Evolutionary conservation across 1,284 basidiomycete genomes (phyloP), one percentile per base, ranked within the genome.

Genomic region (Anthracocystis walkeri): DNA sequence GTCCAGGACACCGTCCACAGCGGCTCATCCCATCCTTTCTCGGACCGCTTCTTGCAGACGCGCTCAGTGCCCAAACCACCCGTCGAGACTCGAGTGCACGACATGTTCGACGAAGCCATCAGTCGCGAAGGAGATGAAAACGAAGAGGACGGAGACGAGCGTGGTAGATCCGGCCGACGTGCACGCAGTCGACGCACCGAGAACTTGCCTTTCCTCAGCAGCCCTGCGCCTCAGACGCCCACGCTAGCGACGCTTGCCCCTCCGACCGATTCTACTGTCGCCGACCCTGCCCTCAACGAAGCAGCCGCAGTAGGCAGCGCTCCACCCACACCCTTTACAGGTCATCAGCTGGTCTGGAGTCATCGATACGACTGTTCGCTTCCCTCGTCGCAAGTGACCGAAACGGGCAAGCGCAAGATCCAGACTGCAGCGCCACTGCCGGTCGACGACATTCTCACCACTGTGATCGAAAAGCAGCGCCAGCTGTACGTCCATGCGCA

Each of bases 171-270:
- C 3, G 61, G 69, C 14, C 65, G 76, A 20, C 55, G 69, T 18
- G 73, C 76, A 23, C 68, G 76, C 40, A 75, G 72, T 42, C 71
- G 76, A n/a, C 63, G 62, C 27, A 65, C 72, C 18, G 76, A 78
- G 20, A 75, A 75, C 14, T 45, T 78, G 38, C 76, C 76, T 2
- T 78, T 75, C 58, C 69, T 78, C 27, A 75, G 72, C 62, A 72
- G 56, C 25, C 74, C 74, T 21, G 61, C 73, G 2, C 68, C 73
- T 0, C 58, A 60, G 38, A 48, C 61, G 3, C 61, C 73, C 8
- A 49, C 59, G 31, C 53, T 71, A 6, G 35, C 49, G n/a, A 10
- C 58, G 1, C 33, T 58, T 6, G 35, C 62, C 1, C n/a, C 31
- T 2, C 20, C 48, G 12, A 20, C 11, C 29, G 12, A 20, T 8